A percentile compares a stretch with the other conserved stretches of the same genome.
These are phyloP conservation scores for Hyaloscypha bicolor DNA, from an alignment of 495 filamentous ascomycete genomes.

Conservation along the genomic window DNA sequence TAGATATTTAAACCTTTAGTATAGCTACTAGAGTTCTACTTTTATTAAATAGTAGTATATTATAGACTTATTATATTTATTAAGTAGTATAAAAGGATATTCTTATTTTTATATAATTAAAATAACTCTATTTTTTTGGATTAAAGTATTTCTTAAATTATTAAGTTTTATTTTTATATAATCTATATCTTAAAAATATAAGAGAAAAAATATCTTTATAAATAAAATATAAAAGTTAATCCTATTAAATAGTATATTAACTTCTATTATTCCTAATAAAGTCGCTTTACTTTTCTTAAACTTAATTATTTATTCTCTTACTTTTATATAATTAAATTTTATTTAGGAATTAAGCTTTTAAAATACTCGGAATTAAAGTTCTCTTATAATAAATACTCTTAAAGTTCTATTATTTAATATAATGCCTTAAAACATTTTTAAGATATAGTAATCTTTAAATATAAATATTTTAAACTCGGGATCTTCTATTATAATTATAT, in stretches of 20 bases:
- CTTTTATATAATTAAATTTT: background rate
- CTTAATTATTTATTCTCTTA: background rate
- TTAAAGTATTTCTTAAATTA: slow-evolving; percentile 1
- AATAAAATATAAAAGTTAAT: slow-evolving; percentile 8
- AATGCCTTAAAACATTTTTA: background rate
- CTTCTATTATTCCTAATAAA: background rate
- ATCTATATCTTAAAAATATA: slow-evolving; percentile 8
- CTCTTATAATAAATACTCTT: background rate
- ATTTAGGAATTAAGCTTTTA: background rate
- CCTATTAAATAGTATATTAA: background rate
- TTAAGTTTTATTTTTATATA: background rate
- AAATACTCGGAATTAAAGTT: background rate
- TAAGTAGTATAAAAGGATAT: background rate
- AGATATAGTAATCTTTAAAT: background rate
- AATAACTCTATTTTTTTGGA: background rate
- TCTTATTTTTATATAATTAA: background rate
- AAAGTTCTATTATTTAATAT: background rate
- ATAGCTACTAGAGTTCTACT: background rate
- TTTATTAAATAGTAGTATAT: background rate
- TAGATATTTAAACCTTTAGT: background rate
- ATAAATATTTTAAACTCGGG: background rate
- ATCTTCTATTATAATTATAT: too few relatives aligned
- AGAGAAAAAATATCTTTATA: background rate
- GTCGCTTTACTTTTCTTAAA: background rate
- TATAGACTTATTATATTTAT: background rate